A percentile compares a stretch with the other conserved stretches of the same genome.
Evolutionary conservation across 306 rosid species (phyloP).

Genomic region (Begonia loranthoides): DNA sequence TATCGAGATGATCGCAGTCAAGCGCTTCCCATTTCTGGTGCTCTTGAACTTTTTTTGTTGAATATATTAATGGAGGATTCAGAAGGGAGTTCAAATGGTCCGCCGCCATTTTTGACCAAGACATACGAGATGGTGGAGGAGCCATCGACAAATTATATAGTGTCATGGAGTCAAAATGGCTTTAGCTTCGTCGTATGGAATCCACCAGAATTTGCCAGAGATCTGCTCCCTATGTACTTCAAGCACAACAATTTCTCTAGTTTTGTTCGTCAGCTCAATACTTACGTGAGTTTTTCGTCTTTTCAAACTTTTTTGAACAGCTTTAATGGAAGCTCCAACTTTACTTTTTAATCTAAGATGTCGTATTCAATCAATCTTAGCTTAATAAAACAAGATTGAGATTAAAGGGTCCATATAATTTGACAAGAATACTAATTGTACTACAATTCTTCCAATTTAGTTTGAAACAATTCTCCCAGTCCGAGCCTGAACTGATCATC

Average conservation of each 20-base stretch:
- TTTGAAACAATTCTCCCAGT: not conserved
- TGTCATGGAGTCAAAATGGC: constrained; percentile 13
- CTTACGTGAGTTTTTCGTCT: constrained; percentile 9
- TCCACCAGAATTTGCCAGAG: constrained; percentile 13
- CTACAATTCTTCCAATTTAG: not conserved
- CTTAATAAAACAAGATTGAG: too few relatives aligned
- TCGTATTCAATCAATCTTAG: too few relatives aligned
- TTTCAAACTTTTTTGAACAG: not conserved
- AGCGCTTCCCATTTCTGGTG: too few relatives aligned
- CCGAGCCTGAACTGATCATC: not conserved
- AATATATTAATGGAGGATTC: not conserved
- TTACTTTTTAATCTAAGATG: too few relatives aligned
- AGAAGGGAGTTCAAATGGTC: constrained; percentile 6
- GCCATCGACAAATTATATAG: constrained; percentile 6
- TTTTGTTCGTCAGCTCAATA: constrained; percentile 16
- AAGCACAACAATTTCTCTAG: constrained; percentile 20
- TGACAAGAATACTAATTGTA: not conserved
- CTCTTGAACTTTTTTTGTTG: not conserved
- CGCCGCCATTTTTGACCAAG: constrained; percentile 18
- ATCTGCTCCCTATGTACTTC: constrained; percentile 13
- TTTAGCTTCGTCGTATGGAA: constrained; percentile 16
- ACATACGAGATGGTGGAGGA: constrained; percentile 20
- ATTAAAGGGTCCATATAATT: too few relatives aligned
- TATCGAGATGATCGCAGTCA: too few relatives aligned
- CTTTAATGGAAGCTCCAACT: too few relatives aligned